Base-by-base conservation (phyloP, 2,329 filamentous ascomycete species). In the Trichoderma semiorbis region DNA sequence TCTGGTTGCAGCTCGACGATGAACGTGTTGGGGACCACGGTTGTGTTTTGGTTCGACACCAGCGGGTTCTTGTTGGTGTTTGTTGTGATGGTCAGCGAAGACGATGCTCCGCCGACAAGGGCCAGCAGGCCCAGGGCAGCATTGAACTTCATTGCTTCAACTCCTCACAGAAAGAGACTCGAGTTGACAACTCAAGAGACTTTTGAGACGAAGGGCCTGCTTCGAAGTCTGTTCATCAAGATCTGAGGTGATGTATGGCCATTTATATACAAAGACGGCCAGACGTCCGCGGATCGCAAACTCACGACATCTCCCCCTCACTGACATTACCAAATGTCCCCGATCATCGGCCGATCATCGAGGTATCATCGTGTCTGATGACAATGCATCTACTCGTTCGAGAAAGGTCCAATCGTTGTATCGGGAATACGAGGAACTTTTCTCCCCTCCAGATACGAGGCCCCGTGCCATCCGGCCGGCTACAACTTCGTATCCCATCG, bases 1-100 rank as follows among this genome's bases (percentile, higher is more conserved):
- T 57, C 34, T 18, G 50, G 28, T 12, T 71, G 47, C n/a, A 1
- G 82, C 57, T 62, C 36, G 16, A 62, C 24, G 16, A 69, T 50
- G 30, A 69, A 69, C 16, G 66, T 36, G n/a, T 69, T 62, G n/a
- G 57, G 57, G 21, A 69, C 10, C 8, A 69, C 57, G 8, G 55
- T 69, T 14, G 30, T 62, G n/a, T 62, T 62, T 7, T 21, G n/a
- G 8, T 36, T 62, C 24, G 66, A 36, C 28, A 28, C 34, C 11
- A 30, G 28, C n/a, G 47, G 47, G 47, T 53, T 53, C 39, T 36
- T 34, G 14, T 47, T 21, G 10, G n/a, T 43, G n/a, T 26, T 50
- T 16, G 39, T 28, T 2, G 39, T 36, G 6, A 50, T 21, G 8
- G 21, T 53, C 21, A 61, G 28, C 39, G 66, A 62, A 21, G 50